These are phyloP conservation scores for Pythium dissotocum DNA, from an alignment of 352 stramenopile species.

Conservation along the genomic window DNA sequence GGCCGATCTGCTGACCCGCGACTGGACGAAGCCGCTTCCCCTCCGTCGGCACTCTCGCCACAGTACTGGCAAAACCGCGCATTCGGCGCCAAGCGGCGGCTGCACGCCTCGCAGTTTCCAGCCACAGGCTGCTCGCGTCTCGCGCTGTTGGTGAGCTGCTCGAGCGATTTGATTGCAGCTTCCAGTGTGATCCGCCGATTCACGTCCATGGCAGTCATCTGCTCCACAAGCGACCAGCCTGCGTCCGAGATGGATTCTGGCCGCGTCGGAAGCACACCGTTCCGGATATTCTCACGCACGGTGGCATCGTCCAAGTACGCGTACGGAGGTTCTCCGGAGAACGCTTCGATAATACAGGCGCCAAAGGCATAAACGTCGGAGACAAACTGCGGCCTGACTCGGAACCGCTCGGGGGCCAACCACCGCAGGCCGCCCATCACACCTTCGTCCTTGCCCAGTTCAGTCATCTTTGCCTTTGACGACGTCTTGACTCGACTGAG, in stretches of 20 bases:
- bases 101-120: too few relatives aligned
- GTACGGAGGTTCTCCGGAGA: constrained; percentile 18
- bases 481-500: constrained; percentile 8
- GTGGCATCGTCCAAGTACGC: not conserved
- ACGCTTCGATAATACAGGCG: constrained; percentile 48
- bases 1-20: too few relatives aligned
- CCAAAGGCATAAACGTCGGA: constrained; percentile 47
- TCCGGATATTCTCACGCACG: not conserved
- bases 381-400: constrained; percentile 1
- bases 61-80: too few relatives aligned
- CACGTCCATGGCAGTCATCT: constrained; percentile 7
- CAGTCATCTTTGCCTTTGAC: constrained; percentile 2
- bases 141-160: not conserved
- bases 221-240: constrained; percentile 17
- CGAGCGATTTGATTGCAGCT: not conserved
- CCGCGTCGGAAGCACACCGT: not conserved
- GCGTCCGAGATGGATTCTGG: constrained; percentile 11
- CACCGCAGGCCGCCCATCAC: constrained; percentile 19
- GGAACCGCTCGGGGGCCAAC: constrained; percentile 32
- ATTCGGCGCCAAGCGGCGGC: too few relatives aligned
- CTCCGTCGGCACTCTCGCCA: too few relatives aligned
- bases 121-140: too few relatives aligned
- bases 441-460: not conserved
- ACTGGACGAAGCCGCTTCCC: too few relatives aligned
- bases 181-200: too few relatives aligned